Conservation (phyloP, 768 basidiomycete species). For the Phanerodontia chrysosporium region DNA sequence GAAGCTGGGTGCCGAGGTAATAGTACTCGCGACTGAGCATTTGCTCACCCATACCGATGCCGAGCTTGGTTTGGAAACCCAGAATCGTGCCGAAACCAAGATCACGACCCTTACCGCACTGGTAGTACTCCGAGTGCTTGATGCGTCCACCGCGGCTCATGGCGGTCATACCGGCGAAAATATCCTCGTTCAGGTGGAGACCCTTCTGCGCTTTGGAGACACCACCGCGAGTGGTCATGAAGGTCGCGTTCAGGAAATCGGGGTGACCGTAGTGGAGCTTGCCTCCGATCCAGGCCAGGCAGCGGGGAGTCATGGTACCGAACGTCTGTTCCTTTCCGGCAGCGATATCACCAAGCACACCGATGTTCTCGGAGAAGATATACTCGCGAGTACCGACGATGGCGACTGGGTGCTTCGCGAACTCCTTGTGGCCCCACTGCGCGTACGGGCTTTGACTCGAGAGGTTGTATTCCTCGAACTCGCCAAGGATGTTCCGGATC, state of each 20-base stretch:
- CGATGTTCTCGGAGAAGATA: conserved; percentile 99
- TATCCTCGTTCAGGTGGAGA: conserved; percentile 97
- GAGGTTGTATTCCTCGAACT: conserved; percentile 92
- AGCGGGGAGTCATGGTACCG: conserved; percentile 89
- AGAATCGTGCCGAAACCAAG: conserved; percentile 98
- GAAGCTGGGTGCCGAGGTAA: conserved; percentile 96
- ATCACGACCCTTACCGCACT: conserved; percentile 99
- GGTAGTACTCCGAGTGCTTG: conserved; percentile 99
- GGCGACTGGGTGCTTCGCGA: conserved; percentile 85
- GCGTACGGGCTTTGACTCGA: conserved; percentile 95
- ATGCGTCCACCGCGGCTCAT: conserved; percentile 97
- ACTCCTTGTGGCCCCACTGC: conserved; percentile 93
- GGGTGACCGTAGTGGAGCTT: conserved; percentile 99
- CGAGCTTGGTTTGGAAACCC: conserved; percentile 99
- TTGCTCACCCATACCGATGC: conserved; percentile 99
- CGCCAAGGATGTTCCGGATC: conserved; percentile 95
- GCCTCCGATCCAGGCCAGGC: conserved; percentile 94
- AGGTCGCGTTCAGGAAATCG: conserved; percentile 96
- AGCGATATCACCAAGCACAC: conserved; percentile 97
- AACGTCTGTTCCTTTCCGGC: conserved; percentile 99
- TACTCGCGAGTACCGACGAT: conserved; percentile 99
- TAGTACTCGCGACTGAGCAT: conserved; percentile 99
- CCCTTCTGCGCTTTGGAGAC: conserved; percentile 99
- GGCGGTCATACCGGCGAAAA: conserved; percentile 99
- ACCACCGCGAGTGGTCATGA: conserved; percentile 98